Conservation (phyloP, 805 yeast genomes). For the Wickerhamiella siamensis region DNA sequence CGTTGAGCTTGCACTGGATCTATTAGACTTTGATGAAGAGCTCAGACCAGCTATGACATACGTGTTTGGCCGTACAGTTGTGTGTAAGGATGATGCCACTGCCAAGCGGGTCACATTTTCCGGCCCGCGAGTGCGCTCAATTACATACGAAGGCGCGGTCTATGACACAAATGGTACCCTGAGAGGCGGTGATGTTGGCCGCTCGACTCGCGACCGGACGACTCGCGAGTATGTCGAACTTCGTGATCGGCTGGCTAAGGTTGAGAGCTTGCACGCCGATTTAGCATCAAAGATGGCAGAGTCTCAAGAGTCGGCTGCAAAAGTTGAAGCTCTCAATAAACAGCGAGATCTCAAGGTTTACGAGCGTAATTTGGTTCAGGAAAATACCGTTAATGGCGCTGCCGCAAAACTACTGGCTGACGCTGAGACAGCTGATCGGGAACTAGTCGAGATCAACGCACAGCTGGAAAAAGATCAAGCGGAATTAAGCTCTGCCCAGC, state of each 20-base stretch:
- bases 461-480: not conserved
- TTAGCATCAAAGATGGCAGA: slow-evolving; percentile 53
- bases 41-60: slow-evolving; percentile 74
- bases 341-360: not conserved
- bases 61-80: slow-evolving; percentile 79
- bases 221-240: not conserved
- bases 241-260: not conserved
- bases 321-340: slow-evolving; percentile 11
- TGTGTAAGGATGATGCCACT: slow-evolving; percentile 75
- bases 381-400: not conserved
- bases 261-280: slow-evolving; percentile 37
- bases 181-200: slow-evolving; percentile 66
- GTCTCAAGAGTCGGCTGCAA: slow-evolving; percentile 23
- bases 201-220: slow-evolving; percentile 16
- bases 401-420: not conserved
- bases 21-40: slow-evolving; percentile 59
- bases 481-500: slow-evolving; percentile 14
- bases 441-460: not conserved
- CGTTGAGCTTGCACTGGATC: slow-evolving; percentile 78
- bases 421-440: not conserved
- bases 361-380: not conserved
- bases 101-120: slow-evolving; percentile 84
- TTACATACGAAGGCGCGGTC: slow-evolving; percentile 83
- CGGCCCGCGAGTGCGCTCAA: slow-evolving; percentile 68
- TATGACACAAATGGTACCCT: slow-evolving; percentile 94